Evolutionary conservation across 2,329 filamentous ascomycete genomes (phyloP).

Genomic region (Fusarium musae): DNA sequence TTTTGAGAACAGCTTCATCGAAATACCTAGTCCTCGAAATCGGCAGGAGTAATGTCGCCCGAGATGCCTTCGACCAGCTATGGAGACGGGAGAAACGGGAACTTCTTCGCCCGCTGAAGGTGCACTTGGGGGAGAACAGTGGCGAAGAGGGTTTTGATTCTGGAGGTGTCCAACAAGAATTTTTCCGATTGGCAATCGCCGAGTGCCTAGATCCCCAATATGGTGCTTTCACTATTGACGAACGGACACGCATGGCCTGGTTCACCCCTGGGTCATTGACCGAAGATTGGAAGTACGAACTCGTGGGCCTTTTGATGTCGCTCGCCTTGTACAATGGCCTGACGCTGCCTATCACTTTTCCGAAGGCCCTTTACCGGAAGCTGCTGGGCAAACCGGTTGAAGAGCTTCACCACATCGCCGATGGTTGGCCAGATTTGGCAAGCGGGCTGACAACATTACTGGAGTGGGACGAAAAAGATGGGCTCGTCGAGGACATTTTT

Average conservation of each 20-base stretch:
- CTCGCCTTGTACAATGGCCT: conserved; percentile 94
- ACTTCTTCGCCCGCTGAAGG: conserved; percentile 85
- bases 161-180: conserved; percentile 95
- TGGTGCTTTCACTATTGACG: conserved; percentile 83
- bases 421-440: conserved; percentile 87
- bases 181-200: conserved; percentile 85
- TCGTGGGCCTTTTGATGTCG: conserved; percentile 87
- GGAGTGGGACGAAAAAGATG: conserved; percentile 79
- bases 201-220: conserved; percentile 83
- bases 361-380: conserved; percentile 83
- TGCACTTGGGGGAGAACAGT: conserved; percentile 82
- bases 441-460: conserved; percentile 78
- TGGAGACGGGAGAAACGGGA: conserved; percentile 88
- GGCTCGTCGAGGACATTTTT: conserved; percentile 83
- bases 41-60: conserved; percentile 72
- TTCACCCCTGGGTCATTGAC: conserved; percentile 86
- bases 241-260: conserved; percentile 83
- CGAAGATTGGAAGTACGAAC: conserved; percentile 88
- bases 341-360: conserved; percentile 90
- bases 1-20: conserved; percentile 73
- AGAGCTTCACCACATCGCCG: conserved; percentile 79
- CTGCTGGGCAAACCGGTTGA: conserved; percentile 76
- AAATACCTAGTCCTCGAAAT: conserved; percentile 79
- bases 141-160: conserved; percentile 93
- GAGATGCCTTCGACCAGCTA: conserved; percentile 85